Percentiles rank a stretch among this genome's conserved stretches.
Conservation (phyloP, 2,329 filamentous ascomycete species). For the Fusarium beomiforme region DNA sequence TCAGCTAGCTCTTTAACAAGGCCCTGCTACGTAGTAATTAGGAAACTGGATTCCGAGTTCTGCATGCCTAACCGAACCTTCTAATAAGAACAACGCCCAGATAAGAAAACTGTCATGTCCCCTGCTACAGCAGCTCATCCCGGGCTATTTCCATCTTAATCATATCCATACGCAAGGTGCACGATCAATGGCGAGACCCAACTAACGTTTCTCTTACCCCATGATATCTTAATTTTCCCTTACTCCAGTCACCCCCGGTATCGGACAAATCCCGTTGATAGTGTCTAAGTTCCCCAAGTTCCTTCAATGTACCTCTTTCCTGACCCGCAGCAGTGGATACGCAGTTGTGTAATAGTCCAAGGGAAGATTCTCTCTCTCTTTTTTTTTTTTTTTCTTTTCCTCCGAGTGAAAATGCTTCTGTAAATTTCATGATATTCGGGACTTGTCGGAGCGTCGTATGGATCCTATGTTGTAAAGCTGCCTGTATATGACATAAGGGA, state of each 20-base stretch:
- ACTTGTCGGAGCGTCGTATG: slow-evolving; percentile 16
- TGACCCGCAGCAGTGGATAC: slow-evolving; percentile 33
- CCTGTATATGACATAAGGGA: slow-evolving; percentile 28
- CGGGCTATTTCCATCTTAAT: neutral
- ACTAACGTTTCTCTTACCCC: slow-evolving; percentile 23
- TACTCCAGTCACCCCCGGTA: slow-evolving; percentile 23
- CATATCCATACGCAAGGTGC: slow-evolving; percentile 3
- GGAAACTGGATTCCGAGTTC: neutral
- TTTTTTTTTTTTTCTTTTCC: neutral
- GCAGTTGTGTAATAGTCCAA: slow-evolving; percentile 35
- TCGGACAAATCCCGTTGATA: slow-evolving; percentile 28
- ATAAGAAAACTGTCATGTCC: slow-evolving; percentile 7
- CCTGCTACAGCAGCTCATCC: neutral
- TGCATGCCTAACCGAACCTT: neutral
- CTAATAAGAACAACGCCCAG: neutral
- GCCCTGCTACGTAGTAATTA: no score
- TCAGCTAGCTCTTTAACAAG: neutral
- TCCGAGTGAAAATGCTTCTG: neutral
- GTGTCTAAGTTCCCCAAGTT: slow-evolving; percentile 10
- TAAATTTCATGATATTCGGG: slow-evolving; percentile 28
- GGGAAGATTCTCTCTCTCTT: neutral
- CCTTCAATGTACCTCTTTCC: slow-evolving; percentile 8
- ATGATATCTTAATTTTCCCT: slow-evolving; percentile 11
- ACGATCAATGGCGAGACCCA: slow-evolving; percentile 18
- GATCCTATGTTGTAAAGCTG: slow-evolving; percentile 27